These are phyloP conservation scores for Leishmania tarentolae DNA, from an alignment of 208 protist species.

Conservation along the genomic window DNA sequence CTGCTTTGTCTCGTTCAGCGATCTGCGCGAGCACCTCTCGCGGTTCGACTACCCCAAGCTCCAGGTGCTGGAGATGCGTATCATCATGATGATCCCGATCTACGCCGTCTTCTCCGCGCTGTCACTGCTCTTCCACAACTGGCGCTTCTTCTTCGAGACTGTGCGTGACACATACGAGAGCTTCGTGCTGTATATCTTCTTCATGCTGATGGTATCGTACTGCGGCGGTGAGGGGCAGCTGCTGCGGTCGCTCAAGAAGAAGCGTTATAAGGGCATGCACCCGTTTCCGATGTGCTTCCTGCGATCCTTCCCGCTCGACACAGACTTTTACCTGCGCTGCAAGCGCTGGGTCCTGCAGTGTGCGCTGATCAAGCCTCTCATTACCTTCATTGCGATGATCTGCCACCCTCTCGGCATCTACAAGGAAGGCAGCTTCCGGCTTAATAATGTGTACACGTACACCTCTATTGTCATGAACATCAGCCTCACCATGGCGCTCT, in stretches of 20 bases:
- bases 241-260: constrained; percentile 74
- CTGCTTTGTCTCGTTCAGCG: constrained; percentile 65
- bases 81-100: constrained; percentile 89
- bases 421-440: constrained; percentile 60
- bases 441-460: constrained; percentile 83
- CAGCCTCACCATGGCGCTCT: constrained; percentile 76
- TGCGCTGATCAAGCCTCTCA: constrained; percentile 82
- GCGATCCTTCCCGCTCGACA: constrained; percentile 66
- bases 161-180: constrained; percentile 89
- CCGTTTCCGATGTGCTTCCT: constrained; percentile 74
- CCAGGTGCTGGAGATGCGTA: constrained; percentile 84
- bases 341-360: constrained; percentile 92
- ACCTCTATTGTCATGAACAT: constrained; percentile 85
- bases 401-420: constrained; percentile 65
- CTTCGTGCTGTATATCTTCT: constrained; percentile 93
- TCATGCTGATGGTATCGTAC: constrained; percentile 90
- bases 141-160: constrained; percentile 82
- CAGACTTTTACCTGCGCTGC: constrained; percentile 78
- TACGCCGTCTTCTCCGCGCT: constrained; percentile 79
- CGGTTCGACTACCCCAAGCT: constrained; percentile 80
- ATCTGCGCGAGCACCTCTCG: constrained; percentile 71
- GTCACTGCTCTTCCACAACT: constrained; percentile 50
- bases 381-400: constrained; percentile 74
- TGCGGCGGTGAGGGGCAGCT: constrained; percentile 85
- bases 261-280: constrained; percentile 77